These are phyloP conservation scores for Ceratobasidium sp. DNA, from an alignment of 1,284 basidiomycete species.

Conservation along the genomic window DNA sequence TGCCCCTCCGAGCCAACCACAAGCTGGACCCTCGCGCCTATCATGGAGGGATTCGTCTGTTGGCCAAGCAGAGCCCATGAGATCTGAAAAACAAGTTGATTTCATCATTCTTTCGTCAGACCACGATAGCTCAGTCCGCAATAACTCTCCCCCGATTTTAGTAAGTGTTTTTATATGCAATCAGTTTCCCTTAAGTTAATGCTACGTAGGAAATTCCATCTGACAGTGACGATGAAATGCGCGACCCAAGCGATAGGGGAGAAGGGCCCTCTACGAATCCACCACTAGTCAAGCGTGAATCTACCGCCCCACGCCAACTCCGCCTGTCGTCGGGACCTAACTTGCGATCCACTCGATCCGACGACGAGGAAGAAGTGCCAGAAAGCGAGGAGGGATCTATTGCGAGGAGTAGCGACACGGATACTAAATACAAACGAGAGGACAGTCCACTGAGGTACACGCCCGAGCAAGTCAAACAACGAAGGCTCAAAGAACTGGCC, in stretches of 20 bases:
- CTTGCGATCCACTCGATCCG: neutral
- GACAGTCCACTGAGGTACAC: neutral
- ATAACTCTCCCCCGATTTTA: neutral
- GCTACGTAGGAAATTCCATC: neutral
- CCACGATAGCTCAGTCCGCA: neutral
- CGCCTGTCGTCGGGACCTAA: neutral
- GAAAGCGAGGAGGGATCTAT: conserved; percentile 17
- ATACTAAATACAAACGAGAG: conserved; percentile 22
- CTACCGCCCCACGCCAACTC: neutral
- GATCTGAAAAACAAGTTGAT: neutral
- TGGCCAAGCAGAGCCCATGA: neutral
- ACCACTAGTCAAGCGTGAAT: neutral
- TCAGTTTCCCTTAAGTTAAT: neutral
- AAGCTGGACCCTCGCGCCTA: neutral
- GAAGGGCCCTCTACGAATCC: neutral
- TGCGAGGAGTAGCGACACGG: conserved; percentile 31
- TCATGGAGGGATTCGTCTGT: neutral
- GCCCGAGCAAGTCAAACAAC: neutral
- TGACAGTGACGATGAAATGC: neutral
- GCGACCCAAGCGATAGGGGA: neutral
- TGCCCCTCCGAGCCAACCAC: neutral
- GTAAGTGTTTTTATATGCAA: too few relatives aligned
- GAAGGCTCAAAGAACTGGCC: neutral
- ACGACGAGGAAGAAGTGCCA: conserved; percentile 24
- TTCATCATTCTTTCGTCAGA: conserved; percentile 28